Percentiles rank a stretch among this genome's conserved stretches.
phyloP scores from a whole-genome alignment of 768 basidiomycete species.

The Pleurotus tuber-regium region DNA sequence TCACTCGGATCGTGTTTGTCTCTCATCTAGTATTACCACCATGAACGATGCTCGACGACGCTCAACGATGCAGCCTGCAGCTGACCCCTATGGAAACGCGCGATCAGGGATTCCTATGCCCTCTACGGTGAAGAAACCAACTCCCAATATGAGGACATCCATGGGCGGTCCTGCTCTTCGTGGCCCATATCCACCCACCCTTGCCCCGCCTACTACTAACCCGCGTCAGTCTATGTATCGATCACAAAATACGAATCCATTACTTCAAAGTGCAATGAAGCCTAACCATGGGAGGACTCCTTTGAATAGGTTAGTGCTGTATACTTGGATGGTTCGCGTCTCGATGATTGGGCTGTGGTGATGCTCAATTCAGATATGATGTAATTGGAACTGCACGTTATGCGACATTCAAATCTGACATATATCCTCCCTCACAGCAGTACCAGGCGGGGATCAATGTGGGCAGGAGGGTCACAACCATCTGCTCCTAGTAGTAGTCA shows the following conservation, averaged over 20 bases:
- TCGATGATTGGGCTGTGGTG: too few species aligned
- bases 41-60: constrained; percentile 50
- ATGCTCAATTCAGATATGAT: too few species aligned
- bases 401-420: too few species aligned
- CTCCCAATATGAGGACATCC: constrained; percentile 59
- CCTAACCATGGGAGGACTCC: constrained; percentile 72
- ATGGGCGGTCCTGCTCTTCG: constrained; percentile 75
- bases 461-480: constrained; percentile 51
- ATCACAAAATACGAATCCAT: constrained; percentile 65
- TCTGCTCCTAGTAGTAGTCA: constrained; percentile 54
- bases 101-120: constrained; percentile 73
- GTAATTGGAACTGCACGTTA: too few species aligned
- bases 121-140: constrained; percentile 70
- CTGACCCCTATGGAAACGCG: constrained; percentile 45
- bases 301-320: constrained; percentile 57
- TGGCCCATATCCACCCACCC: constrained; percentile 41
- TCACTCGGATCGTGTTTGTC: constrained; percentile 19
- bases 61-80: constrained; percentile 54
- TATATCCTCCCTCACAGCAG: constrained; percentile 38
- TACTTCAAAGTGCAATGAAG: constrained; percentile 70
- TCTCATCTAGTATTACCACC: constrained; percentile 15
- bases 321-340: constrained; percentile 3
- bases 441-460: constrained; percentile 74
- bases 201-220: constrained; percentile 42
- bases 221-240: constrained; percentile 68